These are phyloP conservation scores for Blastobotrys americana DNA, from an alignment of 805 yeast genomes.

Conservation along the genomic window DNA sequence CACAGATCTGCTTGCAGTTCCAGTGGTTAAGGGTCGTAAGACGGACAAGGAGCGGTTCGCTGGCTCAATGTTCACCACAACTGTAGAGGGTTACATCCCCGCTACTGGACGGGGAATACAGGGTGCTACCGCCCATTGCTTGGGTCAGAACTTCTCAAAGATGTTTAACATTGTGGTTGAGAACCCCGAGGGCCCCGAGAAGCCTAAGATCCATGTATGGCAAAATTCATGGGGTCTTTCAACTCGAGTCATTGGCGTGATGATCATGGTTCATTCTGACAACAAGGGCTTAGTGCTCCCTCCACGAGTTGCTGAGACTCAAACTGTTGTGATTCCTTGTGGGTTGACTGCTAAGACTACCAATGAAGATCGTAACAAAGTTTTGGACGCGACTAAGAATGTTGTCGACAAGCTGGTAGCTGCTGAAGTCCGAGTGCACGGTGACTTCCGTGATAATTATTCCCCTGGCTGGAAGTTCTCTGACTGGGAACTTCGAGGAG, in stretches of 20 bases:
- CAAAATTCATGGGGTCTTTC: conserved; percentile 99
- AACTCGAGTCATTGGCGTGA: conserved; percentile 97
- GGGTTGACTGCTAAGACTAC: conserved; percentile 87
- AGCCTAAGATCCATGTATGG: conserved; percentile 80
- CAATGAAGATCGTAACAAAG: conserved; percentile 62
- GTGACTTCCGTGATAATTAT: conserved; percentile 90
- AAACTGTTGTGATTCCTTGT: conserved; percentile 88
- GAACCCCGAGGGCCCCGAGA: conserved; percentile 83
- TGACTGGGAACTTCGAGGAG: conserved; percentile 94
- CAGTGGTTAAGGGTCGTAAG: conserved; percentile 89
- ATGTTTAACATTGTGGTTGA: conserved; percentile 96
- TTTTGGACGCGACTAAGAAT: conserved; percentile 60
- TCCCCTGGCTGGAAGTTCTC: conserved; percentile 99
- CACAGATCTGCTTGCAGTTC: conserved; percentile 91
- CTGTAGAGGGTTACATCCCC: conserved; percentile 94
- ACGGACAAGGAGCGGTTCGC: conserved; percentile 98
- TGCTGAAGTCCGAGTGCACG: conserved; percentile 64
- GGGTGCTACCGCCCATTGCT: conserved; percentile 97
- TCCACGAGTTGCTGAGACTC: conserved; percentile 90
- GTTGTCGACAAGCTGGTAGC: conserved; percentile 56
- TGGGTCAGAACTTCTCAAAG: conserved; percentile 97
- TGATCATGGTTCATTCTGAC: conserved; percentile 98
- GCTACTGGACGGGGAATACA: conserved; percentile 99
- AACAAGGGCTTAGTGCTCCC: conserved; percentile 97
- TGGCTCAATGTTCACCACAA: conserved; percentile 93